Base-by-base conservation (phyloP, 2,329 filamentous ascomycete species). In the Fusarium nisikadoi region DNA sequence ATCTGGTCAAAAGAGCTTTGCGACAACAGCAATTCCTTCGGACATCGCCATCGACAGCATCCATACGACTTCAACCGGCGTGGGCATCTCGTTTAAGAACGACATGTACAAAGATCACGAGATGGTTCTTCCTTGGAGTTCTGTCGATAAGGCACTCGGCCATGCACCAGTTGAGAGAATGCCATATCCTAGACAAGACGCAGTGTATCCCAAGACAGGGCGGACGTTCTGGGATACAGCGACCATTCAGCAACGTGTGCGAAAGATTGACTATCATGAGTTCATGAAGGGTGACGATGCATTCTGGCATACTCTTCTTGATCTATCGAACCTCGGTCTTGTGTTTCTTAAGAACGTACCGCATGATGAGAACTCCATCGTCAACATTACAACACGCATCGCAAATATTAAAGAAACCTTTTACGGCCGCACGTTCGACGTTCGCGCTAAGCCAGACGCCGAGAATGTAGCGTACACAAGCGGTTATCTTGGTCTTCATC, bases 381-480 rank as follows among this genome's bases (percentile, higher is more conserved):
- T 89, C 42, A 82, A 85, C 27, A 90, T 98, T 64, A 92, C 91
- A 5, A 85, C 86, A 8, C 89, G 91, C 56, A 93, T 98, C 65
- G 95, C 94, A 3, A 89, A 89, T 38, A 83, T 98, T 31, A 92
- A 94, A 77, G 91, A 94, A 75, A 96, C 95, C 12, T 96, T 98
- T 79, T 98, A 98, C 81, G 96, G 96, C 45, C 86, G 87, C 74
- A 97, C 94, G 0, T 98, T 95, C 90, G 93, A 98, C 81, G 95
- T 98, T 17, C 89, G 90, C 59, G 94, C 91, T 7, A 92, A 97
- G 58, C 75, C 92, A 3, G 81, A 93, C 61, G 94, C 95, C 29
- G 94, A 95, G 79, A 98, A 98, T 79, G 93, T 98, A 8, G 95
- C 96, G 14, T 94, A 98, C 83, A 98, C 95, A 2, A 91, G 88